Evolutionary conservation across 495 filamentous ascomycete genomes (phyloP).

Genomic region (Monascus purpureus): DNA sequence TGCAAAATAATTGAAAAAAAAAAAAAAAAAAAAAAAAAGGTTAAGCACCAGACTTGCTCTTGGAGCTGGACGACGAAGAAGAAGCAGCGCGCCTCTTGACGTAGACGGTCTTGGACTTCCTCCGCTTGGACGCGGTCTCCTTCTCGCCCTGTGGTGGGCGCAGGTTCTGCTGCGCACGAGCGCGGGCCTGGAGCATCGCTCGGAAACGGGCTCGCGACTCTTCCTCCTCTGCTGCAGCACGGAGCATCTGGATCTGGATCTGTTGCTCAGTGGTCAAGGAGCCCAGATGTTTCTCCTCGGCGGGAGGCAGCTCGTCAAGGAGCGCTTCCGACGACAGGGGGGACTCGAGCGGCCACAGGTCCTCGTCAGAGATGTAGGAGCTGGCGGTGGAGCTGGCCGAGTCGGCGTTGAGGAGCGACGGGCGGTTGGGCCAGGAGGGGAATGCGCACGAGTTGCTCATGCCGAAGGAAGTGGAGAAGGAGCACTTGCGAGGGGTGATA

Average conservation of each 20-base stretch:
- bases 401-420: slow-evolving; percentile 26
- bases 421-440: slow-evolving; percentile 39
- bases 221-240: slow-evolving; percentile 24
- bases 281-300: slow-evolving; percentile 9
- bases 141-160: slow-evolving; percentile 23
- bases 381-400: slow-evolving; percentile 19
- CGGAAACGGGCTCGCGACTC: slow-evolving; percentile 29
- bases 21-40: not conserved
- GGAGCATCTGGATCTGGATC: slow-evolving; percentile 24
- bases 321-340: slow-evolving; percentile 14
- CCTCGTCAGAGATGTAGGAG: slow-evolving; percentile 38
- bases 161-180: slow-evolving; percentile 28
- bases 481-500: slow-evolving; percentile 33
- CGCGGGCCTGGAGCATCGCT: slow-evolving; percentile 32
- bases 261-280: slow-evolving; percentile 29
- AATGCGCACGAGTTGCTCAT: slow-evolving; percentile 36
- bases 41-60: not conserved
- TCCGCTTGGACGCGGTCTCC: slow-evolving; percentile 5
- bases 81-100: slow-evolving; percentile 1
- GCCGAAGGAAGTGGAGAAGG: slow-evolving; percentile 27
- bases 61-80: slow-evolving; percentile 1
- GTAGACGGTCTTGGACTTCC: slow-evolving; percentile 16
- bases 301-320: slow-evolving; percentile 19
- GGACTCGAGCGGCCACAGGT: slow-evolving; percentile 30
- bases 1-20: not conserved